These are phyloP conservation scores for Amanita pallidorosea DNA, from an alignment of 768 basidiomycete species.

Conservation along the genomic window DNA sequence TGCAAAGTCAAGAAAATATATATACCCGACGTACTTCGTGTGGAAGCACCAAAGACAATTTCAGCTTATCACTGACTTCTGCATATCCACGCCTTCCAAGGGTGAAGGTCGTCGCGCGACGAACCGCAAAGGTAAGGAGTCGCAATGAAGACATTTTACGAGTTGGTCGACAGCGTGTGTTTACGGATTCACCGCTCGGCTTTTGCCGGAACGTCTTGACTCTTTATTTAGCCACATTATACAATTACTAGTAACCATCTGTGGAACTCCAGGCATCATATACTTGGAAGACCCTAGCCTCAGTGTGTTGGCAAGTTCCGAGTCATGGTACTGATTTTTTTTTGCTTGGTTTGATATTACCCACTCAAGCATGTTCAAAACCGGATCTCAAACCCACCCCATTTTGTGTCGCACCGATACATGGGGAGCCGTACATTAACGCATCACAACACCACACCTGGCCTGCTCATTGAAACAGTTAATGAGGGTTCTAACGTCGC, in stretches of 20 bases:
- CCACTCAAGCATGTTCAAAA: neutral
- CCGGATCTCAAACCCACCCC: neutral
- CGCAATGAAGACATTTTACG: conserved; percentile 67
- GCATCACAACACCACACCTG: neutral
- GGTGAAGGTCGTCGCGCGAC: conserved; percentile 39
- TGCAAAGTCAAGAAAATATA: neutral
- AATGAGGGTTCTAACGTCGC: conserved; percentile 4
- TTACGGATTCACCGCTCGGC: conserved; percentile 23
- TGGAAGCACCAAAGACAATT: conserved; percentile 87
- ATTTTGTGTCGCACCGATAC: neutral
- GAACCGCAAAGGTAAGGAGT: conserved; percentile 52
- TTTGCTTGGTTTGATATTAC: too few relatives aligned
- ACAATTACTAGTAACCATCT: too few relatives aligned
- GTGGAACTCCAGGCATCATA: too few relatives aligned
- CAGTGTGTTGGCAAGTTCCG: too few relatives aligned
- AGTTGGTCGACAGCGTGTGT: conserved; percentile 21
- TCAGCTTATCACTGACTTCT: conserved; percentile 83
- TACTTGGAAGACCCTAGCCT: too few relatives aligned
- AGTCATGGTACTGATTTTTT: too few relatives aligned
- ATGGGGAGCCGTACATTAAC: neutral
- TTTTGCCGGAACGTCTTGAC: neutral
- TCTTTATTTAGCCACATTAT: too few relatives aligned
- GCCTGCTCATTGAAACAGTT: neutral
- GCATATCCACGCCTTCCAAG: conserved; percentile 80
- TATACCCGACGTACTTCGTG: conserved; percentile 63